These are phyloP conservation scores for Drechmeria coniospora DNA, from an alignment of 2,329 filamentous ascomycete species.

Conservation along the genomic window DNA sequence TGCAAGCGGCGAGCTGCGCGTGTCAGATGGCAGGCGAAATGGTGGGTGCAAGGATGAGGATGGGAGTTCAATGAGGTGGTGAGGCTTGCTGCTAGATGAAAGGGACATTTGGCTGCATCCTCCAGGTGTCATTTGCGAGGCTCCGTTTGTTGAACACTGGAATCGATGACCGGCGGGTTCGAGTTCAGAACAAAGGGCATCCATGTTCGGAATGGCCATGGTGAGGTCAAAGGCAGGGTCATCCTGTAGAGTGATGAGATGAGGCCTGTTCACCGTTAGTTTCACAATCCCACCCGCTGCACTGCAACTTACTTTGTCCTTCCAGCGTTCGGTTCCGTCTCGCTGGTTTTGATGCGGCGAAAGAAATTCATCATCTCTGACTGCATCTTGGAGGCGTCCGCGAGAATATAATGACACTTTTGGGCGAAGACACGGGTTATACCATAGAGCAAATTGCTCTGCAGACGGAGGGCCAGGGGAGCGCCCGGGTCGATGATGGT, in stretches of 20 bases:
- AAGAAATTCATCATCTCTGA: slow-evolving; percentile 57
- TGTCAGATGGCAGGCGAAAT: slow-evolving; percentile 19
- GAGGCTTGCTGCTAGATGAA: slow-evolving; percentile 13
- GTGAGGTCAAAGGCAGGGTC: slow-evolving; percentile 56
- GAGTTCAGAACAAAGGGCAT: slow-evolving; percentile 23
- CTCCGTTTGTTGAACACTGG: slow-evolving; percentile 21
- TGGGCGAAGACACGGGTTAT: slow-evolving; percentile 74
- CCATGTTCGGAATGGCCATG: slow-evolving; percentile 15
- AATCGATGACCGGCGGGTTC: too few species aligned
- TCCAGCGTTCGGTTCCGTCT: slow-evolving; percentile 54
- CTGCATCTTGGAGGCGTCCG: slow-evolving; percentile 62
- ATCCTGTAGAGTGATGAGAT: slow-evolving; percentile 63
- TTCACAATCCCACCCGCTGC: slow-evolving; percentile 5
- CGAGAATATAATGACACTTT: slow-evolving; percentile 74
- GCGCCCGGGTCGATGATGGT: slow-evolving; percentile 72
- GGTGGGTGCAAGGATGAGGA: slow-evolving; percentile 19
- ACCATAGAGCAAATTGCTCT: slow-evolving; percentile 77
- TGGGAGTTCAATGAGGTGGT: slow-evolving; percentile 16
- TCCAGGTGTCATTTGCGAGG: slow-evolving; percentile 29
- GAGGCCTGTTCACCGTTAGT: slow-evolving; percentile 34
- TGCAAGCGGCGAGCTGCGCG: slow-evolving; percentile 13
- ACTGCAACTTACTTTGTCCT: slow-evolving; percentile 48
- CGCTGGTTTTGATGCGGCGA: slow-evolving; percentile 34
- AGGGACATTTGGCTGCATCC: slow-evolving; percentile 11
- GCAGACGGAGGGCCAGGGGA: slow-evolving; percentile 78